A percentile compares a stretch with the other conserved stretches of the same genome.
These are phyloP conservation scores for Arthrobotrys megalospora DNA, from an alignment of 2,329 filamentous ascomycete species.

Conservation along the genomic window DNA sequence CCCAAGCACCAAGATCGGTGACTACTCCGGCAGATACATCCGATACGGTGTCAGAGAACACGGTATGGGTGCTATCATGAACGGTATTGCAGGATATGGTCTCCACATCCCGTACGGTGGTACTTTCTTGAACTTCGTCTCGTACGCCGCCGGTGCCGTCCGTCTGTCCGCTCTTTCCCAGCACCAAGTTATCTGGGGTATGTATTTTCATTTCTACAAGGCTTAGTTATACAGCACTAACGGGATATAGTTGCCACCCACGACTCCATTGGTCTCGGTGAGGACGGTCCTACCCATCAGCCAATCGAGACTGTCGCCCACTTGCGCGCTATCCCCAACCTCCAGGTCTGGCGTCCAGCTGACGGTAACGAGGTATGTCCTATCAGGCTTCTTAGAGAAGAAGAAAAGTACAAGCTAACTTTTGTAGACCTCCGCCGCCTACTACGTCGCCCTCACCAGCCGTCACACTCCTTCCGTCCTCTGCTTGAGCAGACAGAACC, in stretches of 20 bases:
- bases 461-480: slow-evolving; percentile 93
- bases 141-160: slow-evolving; percentile 94
- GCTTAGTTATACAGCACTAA: slow-evolving; percentile 74
- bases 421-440: slow-evolving; percentile 91
- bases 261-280: slow-evolving; percentile 92
- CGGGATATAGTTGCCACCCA: slow-evolving; percentile 40
- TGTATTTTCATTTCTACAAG: neutral
- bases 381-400: neutral
- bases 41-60: slow-evolving; percentile 94
- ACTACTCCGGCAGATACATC: slow-evolving; percentile 92
- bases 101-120: slow-evolving; percentile 87
- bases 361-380: slow-evolving; percentile 74
- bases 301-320: slow-evolving; percentile 98
- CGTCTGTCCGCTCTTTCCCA: slow-evolving; percentile 93
- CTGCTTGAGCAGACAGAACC: slow-evolving; percentile 96
- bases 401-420: slow-evolving; percentile 28
- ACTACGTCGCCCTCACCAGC: slow-evolving; percentile 93
- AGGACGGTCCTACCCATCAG: slow-evolving; percentile 98
- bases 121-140: slow-evolving; percentile 99
- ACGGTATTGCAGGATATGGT: slow-evolving; percentile 95
- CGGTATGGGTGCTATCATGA: slow-evolving; percentile 92
- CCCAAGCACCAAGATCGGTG: slow-evolving; percentile 84
- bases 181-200: slow-evolving; percentile 85
- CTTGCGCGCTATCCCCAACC: slow-evolving; percentile 98
- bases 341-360: slow-evolving; percentile 99